These are phyloP conservation scores for Aureobasidium sp. DNA, from an alignment of 2,329 filamentous ascomycete species.

Conservation along the genomic window DNA sequence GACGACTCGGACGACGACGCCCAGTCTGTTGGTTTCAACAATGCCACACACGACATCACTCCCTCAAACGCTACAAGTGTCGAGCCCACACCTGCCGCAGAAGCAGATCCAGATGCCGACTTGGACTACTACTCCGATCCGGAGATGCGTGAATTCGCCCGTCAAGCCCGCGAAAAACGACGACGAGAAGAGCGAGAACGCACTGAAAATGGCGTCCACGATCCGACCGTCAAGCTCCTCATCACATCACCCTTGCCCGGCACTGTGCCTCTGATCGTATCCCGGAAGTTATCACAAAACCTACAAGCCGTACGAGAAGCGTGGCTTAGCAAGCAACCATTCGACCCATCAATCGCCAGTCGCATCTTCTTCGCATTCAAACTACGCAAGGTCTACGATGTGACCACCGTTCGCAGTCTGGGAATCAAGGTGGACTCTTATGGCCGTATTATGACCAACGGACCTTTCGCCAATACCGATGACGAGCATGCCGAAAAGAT, in stretches of 20 bases:
- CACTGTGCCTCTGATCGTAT: constrained; percentile 53
- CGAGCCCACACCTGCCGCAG: constrained; percentile 4
- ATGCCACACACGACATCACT: constrained; percentile 6
- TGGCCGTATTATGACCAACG: constrained; percentile 28
- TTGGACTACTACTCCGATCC: constrained; percentile 30
- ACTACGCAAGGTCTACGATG: constrained; percentile 60
- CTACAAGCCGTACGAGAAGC: constrained; percentile 58
- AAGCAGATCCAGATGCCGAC: constrained; percentile 16
- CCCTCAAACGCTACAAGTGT: background rate
- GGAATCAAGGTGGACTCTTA: constrained; percentile 45
- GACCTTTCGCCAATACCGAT: constrained; percentile 43
- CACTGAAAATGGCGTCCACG: constrained; percentile 20
- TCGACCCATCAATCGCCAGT: constrained; percentile 36
- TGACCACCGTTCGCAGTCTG: constrained; percentile 63
- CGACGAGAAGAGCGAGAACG: constrained; percentile 21
- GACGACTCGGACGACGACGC: constrained; percentile 1
- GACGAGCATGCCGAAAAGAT: constrained; percentile 47
- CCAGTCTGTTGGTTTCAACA: background rate
- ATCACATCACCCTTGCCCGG: constrained; percentile 58
- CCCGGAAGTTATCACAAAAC: constrained; percentile 57
- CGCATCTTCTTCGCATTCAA: constrained; percentile 73
- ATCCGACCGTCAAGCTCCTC: constrained; percentile 53
- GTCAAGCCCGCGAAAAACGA: constrained; percentile 33
- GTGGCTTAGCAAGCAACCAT: constrained; percentile 53
- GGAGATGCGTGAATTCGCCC: constrained; percentile 34